Evolutionary conservation across 2,329 filamentous ascomycete species (phyloP), one percentile per base, ranked within the genome.

Genomic region (Tothia fuscella): DNA sequence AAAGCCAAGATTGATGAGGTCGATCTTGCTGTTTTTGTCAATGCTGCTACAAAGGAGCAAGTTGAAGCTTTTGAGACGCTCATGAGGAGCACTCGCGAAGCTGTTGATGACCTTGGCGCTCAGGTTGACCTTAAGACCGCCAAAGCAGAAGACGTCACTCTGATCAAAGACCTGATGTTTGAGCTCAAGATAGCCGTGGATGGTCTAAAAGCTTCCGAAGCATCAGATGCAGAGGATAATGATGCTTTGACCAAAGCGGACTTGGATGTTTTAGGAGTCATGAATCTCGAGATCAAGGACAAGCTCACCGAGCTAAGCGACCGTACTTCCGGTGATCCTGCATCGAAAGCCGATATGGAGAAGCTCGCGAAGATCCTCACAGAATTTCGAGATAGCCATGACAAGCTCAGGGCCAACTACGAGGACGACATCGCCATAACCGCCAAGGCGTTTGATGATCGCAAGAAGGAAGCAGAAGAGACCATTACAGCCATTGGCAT

Each of bases 1-100:
- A 95, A 95, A 57, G 78, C 80, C 4, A 83, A 83, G 35, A 67
- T 96, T 7, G 89, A 95, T 45, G 87, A 93, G 45, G 74, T 93
- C 38, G 74, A 59, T 4, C 57, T 74, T 20, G 67, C 72, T 1
- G 67, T 88, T 38, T 72, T 77, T 3, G 81, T 87, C 25, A 77
- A 82, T 44, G 67, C 76, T 2, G 77, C 87, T 7, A 74, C 66
- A 24, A 71, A 73, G 32, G 72, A 77, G 43, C 70, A 78, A 25
- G 53, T 79, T n/a, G 70, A 73, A 36, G 62, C 68, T 7, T 58
- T 80, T 1, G 83, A 91, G 52, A 67, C 72, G 1, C 67, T 89
- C 3, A 68, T 93, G 4, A 69, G 78, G 3, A 82, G 91, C 49
- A 80, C 84, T 0, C 84, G 82, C 43, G 82, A 89, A 42, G 71